Evolutionary conservation across 1,284 basidiomycete genomes (phyloP), one percentile per base, ranked within the genome.

Genomic region (Boletus smithii): DNA sequence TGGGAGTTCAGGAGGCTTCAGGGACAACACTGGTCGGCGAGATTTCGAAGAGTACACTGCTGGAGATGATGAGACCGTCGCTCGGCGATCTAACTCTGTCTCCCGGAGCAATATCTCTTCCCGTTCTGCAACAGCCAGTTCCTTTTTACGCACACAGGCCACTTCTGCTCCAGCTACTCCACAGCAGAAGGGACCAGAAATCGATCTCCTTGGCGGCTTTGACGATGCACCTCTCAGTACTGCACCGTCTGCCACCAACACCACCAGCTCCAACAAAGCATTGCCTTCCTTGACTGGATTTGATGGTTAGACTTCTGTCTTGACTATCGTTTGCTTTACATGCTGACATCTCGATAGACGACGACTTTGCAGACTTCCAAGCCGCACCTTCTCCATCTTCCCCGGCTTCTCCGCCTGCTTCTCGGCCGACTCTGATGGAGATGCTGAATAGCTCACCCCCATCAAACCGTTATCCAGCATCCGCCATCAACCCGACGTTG

Each of bases 21-120:
- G 79, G 44, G 88, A 88, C 53, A 76, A 69, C 18, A 61, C 63
- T 4, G 63, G 75, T 16, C 72, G 81, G 34, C 74, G 75, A 46
- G 74, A 75, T 36, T 95, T 82, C 60, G 95, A 98, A 59, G 95
- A 97, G 67, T 99, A 99, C 67, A 91, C 97, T 58, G 97, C 95
- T 4, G 95, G 97, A 1, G 97, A 97, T 47, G 91, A 94, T 63
- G 97, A 98, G 55, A 45, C 71, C 67, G 26, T 71, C 31, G 31
- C 40, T 10, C 62, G 72, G 16, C 71, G 68, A 24, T 73, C 72
- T 11, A 69, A 65, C 44, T 73, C 71, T 6, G 20, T 73, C 35
- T 59, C 67, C 20, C 55, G 57, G 20, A 56, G 26, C 34, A 62
- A 44, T 30, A 40, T 14, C 23, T 48, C 49, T 60, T 38, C 58